Conservation (phyloP, 2,329 filamentous ascomycete genomes). For the Fusarium siculi region DNA sequence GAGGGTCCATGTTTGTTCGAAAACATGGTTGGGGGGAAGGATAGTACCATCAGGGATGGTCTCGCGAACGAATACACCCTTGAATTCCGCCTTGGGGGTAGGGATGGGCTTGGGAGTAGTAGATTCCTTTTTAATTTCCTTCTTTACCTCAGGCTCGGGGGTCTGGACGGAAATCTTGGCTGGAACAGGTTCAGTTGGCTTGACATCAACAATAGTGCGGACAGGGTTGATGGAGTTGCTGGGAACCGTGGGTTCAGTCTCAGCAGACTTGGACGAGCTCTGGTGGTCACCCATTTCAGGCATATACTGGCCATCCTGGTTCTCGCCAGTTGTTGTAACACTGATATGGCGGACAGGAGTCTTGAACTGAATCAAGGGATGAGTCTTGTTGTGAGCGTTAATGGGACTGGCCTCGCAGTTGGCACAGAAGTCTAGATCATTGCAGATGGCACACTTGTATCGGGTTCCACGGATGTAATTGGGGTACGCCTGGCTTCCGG, state of each 20-base stretch:
- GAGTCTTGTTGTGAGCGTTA: conserved; percentile 92
- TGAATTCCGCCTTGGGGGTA: conserved; percentile 49
- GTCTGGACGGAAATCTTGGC: conserved; percentile 11
- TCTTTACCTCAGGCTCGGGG: conserved; percentile 19
- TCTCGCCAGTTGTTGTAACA: conserved; percentile 85
- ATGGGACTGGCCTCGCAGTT: conserved; percentile 89
- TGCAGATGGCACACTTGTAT: conserved; percentile 97
- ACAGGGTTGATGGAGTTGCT: conserved; percentile 64
- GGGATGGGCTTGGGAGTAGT: conserved; percentile 33
- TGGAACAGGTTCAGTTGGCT: conserved; percentile 64
- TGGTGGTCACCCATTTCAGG: conserved; percentile 76
- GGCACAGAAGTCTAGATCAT: conserved; percentile 95
- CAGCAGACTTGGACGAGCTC: conserved; percentile 60
- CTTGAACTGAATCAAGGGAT: conserved; percentile 97
- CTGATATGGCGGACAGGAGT: conserved; percentile 88
- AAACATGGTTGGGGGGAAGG: conserved; percentile 75
- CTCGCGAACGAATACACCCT: conserved; percentile 78
- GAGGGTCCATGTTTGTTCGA: conserved; percentile 92
- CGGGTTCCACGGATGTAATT: conserved; percentile 86
- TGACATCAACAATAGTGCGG: conserved; percentile 78
- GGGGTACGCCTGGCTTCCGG: conserved; percentile 61
- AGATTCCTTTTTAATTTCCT: conserved; percentile 41
- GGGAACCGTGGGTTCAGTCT: conserved; percentile 54
- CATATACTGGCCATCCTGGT: conserved; percentile 72
- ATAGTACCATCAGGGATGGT: conserved; percentile 81